Evolutionary conservation across 1,284 basidiomycete genomes (phyloP).

Genomic region (Taiwanofungus camphoratus): DNA sequence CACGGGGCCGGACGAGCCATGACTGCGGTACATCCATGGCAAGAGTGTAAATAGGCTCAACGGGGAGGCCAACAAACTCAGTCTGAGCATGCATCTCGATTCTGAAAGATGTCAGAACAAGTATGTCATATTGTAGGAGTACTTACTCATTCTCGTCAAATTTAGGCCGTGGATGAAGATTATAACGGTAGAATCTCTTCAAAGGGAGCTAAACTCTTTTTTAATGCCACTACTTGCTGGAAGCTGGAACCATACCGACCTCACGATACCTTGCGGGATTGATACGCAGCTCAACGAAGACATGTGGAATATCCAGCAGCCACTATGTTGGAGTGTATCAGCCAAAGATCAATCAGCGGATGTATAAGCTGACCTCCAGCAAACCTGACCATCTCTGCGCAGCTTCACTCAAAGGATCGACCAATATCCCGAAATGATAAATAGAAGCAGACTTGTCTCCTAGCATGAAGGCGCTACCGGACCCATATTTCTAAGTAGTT

Average conservation of each 20-base stretch:
- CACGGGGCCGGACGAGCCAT: slow-evolving; percentile 88
- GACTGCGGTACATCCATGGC: slow-evolving; percentile 85
- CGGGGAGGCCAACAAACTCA: slow-evolving; percentile 48
- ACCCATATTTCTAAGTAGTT: background rate
- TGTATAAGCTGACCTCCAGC: slow-evolving; percentile 48
- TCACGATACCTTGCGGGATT: slow-evolving; percentile 68
- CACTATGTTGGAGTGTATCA: slow-evolving; percentile 36
- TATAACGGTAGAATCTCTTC: slow-evolving; percentile 92
- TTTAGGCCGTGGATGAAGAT: slow-evolving; percentile 48
- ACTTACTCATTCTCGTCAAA: slow-evolving; percentile 75
- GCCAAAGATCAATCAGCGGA: background rate
- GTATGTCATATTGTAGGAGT: background rate
- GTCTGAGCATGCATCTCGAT: slow-evolving; percentile 47
- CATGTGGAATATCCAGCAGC: slow-evolving; percentile 53
- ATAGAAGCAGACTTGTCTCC: slow-evolving; percentile 67
- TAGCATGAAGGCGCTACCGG: slow-evolving; percentile 56
- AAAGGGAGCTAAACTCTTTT: slow-evolving; percentile 65
- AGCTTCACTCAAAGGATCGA: slow-evolving; percentile 83
- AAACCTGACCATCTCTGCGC: slow-evolving; percentile 85
- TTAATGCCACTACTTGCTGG: background rate
- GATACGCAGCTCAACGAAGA: slow-evolving; percentile 69
- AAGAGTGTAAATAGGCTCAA: slow-evolving; percentile 83
- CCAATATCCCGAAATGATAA: slow-evolving; percentile 67
- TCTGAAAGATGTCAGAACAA: slow-evolving; percentile 29
- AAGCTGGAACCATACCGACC: slow-evolving; percentile 34